Evolutionary conservation across 192 early-diverging fungal genomes (phyloP).

Genomic region (Umbelopsis isabellina): DNA sequence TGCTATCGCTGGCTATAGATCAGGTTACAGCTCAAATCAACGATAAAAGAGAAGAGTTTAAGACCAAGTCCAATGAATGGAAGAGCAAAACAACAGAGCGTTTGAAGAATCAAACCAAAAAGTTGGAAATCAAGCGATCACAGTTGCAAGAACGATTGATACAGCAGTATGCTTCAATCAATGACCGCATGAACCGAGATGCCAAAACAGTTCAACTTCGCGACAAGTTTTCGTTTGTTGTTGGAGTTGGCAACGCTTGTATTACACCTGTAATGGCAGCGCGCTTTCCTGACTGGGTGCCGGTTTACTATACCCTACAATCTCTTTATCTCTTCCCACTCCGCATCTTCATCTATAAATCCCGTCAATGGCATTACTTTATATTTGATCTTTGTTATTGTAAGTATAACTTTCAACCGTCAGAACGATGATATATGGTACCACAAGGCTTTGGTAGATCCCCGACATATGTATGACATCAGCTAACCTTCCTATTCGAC

Average conservation of each 20-base stretch:
- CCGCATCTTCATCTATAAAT: slow-evolving; percentile 59
- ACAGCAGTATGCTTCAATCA: slow-evolving; percentile 28
- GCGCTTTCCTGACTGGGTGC: slow-evolving; percentile 57
- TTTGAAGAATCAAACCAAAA: slow-evolving; percentile 27
- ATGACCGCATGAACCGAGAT: slow-evolving; percentile 37
- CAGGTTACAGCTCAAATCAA: slow-evolving; percentile 38
- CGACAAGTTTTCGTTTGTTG: slow-evolving; percentile 69
- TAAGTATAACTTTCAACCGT: not conserved
- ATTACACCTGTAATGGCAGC: slow-evolving; percentile 54
- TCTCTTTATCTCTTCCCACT: slow-evolving; percentile 43
- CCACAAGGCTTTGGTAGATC: not conserved
- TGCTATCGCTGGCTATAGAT: slow-evolving; percentile 37
- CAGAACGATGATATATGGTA: too few species aligned
- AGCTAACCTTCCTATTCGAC: slow-evolving; percentile 1
- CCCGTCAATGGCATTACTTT: slow-evolving; percentile 62
- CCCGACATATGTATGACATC: slow-evolving; percentile 14
- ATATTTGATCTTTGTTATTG: slow-evolving; percentile 64
- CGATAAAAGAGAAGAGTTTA: slow-evolving; percentile 30
- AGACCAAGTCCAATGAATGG: slow-evolving; percentile 35
- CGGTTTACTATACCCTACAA: slow-evolving; percentile 57
- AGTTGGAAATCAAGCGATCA: slow-evolving; percentile 37
- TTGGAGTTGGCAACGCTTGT: slow-evolving; percentile 68
- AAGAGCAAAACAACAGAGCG: slow-evolving; percentile 37
- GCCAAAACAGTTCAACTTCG: slow-evolving; percentile 51
- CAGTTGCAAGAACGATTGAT: slow-evolving; percentile 29